Conservation (phyloP, 2,329 filamentous ascomycete species). For the Scedosporium dehoogii region DNA sequence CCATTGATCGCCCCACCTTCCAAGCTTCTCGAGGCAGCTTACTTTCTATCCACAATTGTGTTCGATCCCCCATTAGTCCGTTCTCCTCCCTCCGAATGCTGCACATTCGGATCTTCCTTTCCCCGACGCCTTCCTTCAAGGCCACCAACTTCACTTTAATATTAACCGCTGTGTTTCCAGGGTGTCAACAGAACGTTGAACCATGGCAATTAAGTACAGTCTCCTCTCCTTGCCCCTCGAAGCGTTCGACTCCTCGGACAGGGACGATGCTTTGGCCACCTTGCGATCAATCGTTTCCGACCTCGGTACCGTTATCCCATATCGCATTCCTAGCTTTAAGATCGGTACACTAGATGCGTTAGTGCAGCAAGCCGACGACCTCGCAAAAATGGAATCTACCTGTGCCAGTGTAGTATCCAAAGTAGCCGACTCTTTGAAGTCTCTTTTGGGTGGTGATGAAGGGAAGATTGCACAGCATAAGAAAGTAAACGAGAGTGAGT, state of each 20-base stretch:
- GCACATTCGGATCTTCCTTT: too few species aligned
- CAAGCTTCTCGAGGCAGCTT: too few species aligned
- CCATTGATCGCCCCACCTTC: too few species aligned
- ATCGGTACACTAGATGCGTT: conserved; percentile 92
- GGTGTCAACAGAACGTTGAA: neutral
- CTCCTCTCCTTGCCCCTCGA: conserved; percentile 84
- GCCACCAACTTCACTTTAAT: neutral
- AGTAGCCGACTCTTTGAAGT: conserved; percentile 75
- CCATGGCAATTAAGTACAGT: conserved; percentile 59
- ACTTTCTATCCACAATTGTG: too few species aligned
- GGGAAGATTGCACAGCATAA: conserved; percentile 78
- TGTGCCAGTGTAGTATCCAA: conserved; percentile 80
- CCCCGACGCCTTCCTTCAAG: neutral
- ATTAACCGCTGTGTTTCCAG: neutral
- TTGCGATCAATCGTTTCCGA: conserved; percentile 66
- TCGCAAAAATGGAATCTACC: conserved; percentile 72
- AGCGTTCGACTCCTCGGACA: conserved; percentile 70
- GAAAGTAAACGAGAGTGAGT: conserved; percentile 84
- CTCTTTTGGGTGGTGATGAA: conserved; percentile 75
- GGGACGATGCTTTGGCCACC: conserved; percentile 70
- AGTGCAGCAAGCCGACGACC: conserved; percentile 91
- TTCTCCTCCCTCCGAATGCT: too few species aligned
- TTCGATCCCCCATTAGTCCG: too few species aligned
- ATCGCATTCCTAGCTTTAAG: conserved; percentile 89
- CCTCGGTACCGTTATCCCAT: conserved; percentile 65